Base-by-base conservation (phyloP, 2,329 filamentous ascomycete genomes). In the Tolypocladium guangdongense region DNA sequence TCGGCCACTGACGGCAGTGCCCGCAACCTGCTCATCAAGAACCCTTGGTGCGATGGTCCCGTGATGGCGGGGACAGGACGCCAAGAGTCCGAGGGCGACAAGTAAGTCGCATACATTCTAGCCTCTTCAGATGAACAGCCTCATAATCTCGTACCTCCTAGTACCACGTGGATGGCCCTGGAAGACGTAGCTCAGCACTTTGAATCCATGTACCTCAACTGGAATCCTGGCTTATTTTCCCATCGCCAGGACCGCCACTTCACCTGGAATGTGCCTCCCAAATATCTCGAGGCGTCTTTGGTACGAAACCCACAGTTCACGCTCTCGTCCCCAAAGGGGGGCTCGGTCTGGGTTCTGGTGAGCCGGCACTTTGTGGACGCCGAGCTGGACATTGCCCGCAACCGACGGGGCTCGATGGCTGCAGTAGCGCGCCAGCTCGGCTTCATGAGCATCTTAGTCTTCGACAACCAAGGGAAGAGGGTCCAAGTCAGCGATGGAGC, bases 181-280 rank as follows among this genome's bases (percentile, higher is more conserved):
- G 88, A 95, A 60, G 88, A 90, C 58, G 83, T 96, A 4, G 80
- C 89, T 37, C 90, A 96, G 63, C 85, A 96, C 64, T 99, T 96
- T 58, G 90, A 97, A 66, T 95, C 91, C 20, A 82, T 99, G 60
- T 99, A 97, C 68, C 76, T 99, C 52, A 99, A 97, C 70, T 99
- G 93, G 93, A 96, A 96, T 59, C 91, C 93, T 0, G 78, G 80
- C 0, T 74, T 96, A 0, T 99, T 99, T 69, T 74, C 75, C 2
- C 74, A 87, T 64, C 84, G 91, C 10, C 86, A 96, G 67, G 91
- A 99, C 62, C 83, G 91, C 53, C 93, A 99, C 69, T 95, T 97
- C 64, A 77, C 78, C 2, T 99, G 93, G 93, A 78, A 85, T 2
- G 71, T 82, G 37, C 75, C 80, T 11, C 71, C 77, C 22, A 66